Evolutionary conservation across 345 rosid genomes (phyloP).

Genomic region (Geranium brycei): DNA sequence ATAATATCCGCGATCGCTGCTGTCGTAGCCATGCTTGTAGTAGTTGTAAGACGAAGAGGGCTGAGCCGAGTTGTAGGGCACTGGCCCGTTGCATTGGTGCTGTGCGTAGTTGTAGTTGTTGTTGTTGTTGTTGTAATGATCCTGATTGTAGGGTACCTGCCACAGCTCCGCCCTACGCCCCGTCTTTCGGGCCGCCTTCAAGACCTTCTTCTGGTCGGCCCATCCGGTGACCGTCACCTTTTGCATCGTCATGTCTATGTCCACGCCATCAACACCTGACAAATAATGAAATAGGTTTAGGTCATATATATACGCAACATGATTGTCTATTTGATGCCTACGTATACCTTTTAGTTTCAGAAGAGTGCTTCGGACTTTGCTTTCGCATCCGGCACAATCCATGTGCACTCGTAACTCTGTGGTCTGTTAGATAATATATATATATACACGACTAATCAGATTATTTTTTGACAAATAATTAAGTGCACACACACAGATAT

Average conservation of each 20-base stretch:
- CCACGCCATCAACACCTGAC: conserved; percentile 67
- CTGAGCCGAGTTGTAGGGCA: conserved; percentile 30
- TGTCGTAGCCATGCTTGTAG: conserved; percentile 74
- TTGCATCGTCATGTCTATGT: conserved; percentile 52
- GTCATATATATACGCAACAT: not conserved
- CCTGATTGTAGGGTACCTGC: conserved; percentile 66
- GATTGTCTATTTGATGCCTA: too few species aligned
- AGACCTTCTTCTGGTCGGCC: conserved; percentile 69
- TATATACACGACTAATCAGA: too few species aligned
- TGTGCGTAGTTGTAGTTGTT: conserved; percentile 23
- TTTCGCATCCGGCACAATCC: conserved; percentile 77
- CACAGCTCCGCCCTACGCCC: conserved; percentile 82
- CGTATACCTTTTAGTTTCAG: conserved; percentile 50
- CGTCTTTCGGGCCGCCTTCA: conserved; percentile 52
- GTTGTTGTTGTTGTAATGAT: conserved; percentile 16
- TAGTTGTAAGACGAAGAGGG: conserved; percentile 72
- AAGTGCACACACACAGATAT: too few species aligned
- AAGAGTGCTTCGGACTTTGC: conserved; percentile 48
- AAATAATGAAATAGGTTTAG: not conserved
- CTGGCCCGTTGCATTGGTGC: conserved; percentile 51
- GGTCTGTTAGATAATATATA: conserved; percentile 22
- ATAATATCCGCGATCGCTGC: conserved; percentile 30
- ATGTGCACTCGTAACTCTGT: conserved; percentile 80
- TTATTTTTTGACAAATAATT: too few species aligned
- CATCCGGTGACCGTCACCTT: conserved; percentile 78